Evolutionary conservation across 176 grass and related monocot genomes (phyloP).

Genomic region (Bolboschoenus planiculmis): DNA sequence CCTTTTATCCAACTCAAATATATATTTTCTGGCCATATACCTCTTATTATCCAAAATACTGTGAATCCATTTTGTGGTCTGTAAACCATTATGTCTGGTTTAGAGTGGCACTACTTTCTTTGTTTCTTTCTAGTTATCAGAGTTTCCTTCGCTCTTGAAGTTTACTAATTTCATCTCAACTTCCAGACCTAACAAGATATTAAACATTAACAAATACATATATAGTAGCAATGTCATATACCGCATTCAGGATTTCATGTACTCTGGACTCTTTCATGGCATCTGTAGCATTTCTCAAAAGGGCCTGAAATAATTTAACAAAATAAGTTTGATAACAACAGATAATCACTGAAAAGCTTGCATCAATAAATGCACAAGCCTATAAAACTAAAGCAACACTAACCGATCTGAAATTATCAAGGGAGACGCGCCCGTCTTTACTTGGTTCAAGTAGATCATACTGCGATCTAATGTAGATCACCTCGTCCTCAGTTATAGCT

Average conservation of each 20-base stretch:
- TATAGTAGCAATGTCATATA: conserved; percentile 34
- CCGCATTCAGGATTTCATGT: conserved; percentile 79
- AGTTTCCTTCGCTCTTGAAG: neutral
- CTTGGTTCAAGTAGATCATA: conserved; percentile 83
- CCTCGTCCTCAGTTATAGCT: conserved; percentile 85
- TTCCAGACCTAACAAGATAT: neutral
- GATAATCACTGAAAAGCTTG: neutral
- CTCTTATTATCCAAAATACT: neutral
- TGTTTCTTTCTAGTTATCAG: neutral
- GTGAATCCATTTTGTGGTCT: neutral
- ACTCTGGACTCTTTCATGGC: conserved; percentile 92
- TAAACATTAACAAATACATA: conserved; percentile 6
- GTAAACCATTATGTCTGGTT: neutral
- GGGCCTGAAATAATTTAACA: conserved; percentile 49
- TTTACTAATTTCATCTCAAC: conserved; percentile 11
- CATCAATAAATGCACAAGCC: neutral
- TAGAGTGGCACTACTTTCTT: neutral
- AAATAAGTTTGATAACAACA: neutral
- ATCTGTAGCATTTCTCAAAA: conserved; percentile 69
- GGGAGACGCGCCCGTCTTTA: conserved; percentile 58
- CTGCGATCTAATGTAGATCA: conserved; percentile 79
- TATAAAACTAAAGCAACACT: conserved; percentile 15
- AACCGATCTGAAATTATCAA: conserved; percentile 90
- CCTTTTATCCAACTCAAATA: neutral
- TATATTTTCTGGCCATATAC: neutral